Evolutionary conservation across 805 yeast species (phyloP), one percentile per base, ranked within the genome.

Genomic region (Vanderwaltozyma verrucispora): DNA sequence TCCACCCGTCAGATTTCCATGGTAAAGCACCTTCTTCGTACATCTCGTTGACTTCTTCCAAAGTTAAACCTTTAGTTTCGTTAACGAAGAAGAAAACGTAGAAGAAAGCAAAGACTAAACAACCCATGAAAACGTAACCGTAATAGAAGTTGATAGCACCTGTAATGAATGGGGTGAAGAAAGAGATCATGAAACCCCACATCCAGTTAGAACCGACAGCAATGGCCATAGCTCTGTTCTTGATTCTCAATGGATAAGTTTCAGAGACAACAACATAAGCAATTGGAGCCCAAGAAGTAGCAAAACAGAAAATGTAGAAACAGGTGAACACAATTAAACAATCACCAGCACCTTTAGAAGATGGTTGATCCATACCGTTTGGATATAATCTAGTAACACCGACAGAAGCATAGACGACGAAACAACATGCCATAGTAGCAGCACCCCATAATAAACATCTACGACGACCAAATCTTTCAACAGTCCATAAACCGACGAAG

Each of bases 31-130:
- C 61, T 28, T 59, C 50, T 30, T 68, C 50, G 49, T 62, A 68
- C 61, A 76, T 59, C 54, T 71, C 77, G 58, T 82, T 86, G 47
- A 82, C 81, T 61, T 82, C 84, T 62, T 82, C 92, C 59, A 83
- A 71, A 32, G 81, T 70, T 49, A 81, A 72, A 42, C 89, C 89
- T 64, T 72, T 75, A 38, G 92, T 83, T 61, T 80, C 87, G 51
- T 75, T 75, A 44, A 83, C 74, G 48, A 68, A 69, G 67, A 81
- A 74, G 67, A 67, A 74, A 37, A 80, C 80, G 59, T 77, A 83
- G 56, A 77, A 64, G 53, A 79, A 46, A 12, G 68, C 51, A 37
- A 60, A 68, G 24, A 72, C 52, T 55, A 73, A 60, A 56, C 79
- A 74, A 4, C 79, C 80, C 36, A 72, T 54, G 49, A 65, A 65